phyloP scores from a whole-genome alignment of 2,329 filamentous ascomycete species.

The Phialemoniopsis sp. region DNA sequence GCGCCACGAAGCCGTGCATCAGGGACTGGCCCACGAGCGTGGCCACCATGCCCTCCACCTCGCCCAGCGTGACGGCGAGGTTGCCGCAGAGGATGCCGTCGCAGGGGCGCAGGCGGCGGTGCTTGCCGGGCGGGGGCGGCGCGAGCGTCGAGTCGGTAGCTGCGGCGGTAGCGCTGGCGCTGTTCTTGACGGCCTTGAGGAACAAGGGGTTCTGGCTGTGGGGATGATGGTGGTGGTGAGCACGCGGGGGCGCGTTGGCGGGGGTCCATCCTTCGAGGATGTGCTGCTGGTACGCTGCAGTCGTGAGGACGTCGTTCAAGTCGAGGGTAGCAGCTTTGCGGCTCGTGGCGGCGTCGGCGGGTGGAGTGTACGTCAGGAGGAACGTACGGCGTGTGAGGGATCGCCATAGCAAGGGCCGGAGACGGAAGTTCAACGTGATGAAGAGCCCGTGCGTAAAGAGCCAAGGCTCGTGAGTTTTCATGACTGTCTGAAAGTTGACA shows the following conservation, averaged over 20 bases:
- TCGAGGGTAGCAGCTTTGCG: conserved; percentile 71
- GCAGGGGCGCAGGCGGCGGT: conserved; percentile 45
- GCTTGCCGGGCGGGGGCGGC: conserved; percentile 42
- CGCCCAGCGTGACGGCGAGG: conserved; percentile 50
- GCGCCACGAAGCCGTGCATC: conserved; percentile 79
- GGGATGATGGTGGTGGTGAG: not conserved
- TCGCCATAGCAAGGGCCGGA: conserved; percentile 81
- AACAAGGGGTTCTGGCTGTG: conserved; percentile 37
- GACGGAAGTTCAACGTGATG: conserved; percentile 69
- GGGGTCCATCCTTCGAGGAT: conserved; percentile 55
- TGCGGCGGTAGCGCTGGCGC: conserved; percentile 18
- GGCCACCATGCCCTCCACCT: conserved; percentile 74
- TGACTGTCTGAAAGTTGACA: conserved; percentile 64
- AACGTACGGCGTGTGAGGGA: conserved; percentile 76
- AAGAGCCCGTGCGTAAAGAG: conserved; percentile 73
- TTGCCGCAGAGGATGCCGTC: conserved; percentile 63
- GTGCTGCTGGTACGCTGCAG: conserved; percentile 62
- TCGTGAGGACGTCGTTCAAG: conserved; percentile 59
- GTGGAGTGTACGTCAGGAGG: conserved; percentile 70
- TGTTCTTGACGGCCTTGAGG: conserved; percentile 47
- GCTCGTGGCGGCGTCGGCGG: conserved; percentile 44
- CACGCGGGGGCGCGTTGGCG: conserved; percentile 20
- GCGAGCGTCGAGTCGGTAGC: conserved; percentile 33
- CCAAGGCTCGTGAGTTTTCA: conserved; percentile 64
- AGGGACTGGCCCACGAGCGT: conserved; percentile 77